Conservation (phyloP, 2,329 filamentous ascomycete genomes). For the Pestalotiopsis sp. region DNA sequence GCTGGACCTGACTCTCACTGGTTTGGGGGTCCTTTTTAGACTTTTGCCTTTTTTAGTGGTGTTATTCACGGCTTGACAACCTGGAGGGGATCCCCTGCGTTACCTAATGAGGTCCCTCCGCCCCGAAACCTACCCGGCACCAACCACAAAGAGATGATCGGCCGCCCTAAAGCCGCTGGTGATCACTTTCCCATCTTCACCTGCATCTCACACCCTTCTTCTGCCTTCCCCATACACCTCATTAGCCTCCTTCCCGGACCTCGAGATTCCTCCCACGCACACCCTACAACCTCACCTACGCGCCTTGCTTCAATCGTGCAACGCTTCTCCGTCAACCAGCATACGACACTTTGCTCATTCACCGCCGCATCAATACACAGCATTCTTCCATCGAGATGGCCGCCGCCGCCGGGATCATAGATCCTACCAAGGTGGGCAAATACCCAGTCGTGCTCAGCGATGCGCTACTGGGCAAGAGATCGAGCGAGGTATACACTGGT, state of each 20-base stretch:
- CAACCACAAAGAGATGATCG: conserved; percentile 15
- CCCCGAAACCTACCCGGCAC: neutral
- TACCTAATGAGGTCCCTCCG: neutral
- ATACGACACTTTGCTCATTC: neutral
- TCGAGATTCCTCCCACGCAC: neutral
- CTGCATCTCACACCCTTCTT: neutral
- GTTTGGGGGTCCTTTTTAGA: no score
- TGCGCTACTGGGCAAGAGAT: conserved; percentile 56
- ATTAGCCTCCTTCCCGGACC: neutral
- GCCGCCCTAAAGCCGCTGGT: neutral
- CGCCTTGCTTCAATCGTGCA: neutral
- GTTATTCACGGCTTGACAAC: no score
- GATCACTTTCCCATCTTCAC: neutral
- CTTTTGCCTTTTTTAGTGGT: no score
- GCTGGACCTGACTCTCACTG: no score
- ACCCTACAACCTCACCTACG: neutral
- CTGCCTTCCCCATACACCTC: neutral
- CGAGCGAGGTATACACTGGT: conserved; percentile 62
- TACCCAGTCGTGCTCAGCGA: conserved; percentile 68
- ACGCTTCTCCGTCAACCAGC: neutral
- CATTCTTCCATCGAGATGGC: conserved; percentile 22
- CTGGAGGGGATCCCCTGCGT: no score
- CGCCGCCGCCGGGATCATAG: conserved; percentile 40
- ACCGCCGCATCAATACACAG: neutral
- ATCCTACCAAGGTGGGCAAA: conserved; percentile 62